Evolutionary conservation across 2,329 filamentous ascomycete genomes (phyloP), one percentile per base, ranked within the genome.

Genomic region (Scytalidium sp.): DNA sequence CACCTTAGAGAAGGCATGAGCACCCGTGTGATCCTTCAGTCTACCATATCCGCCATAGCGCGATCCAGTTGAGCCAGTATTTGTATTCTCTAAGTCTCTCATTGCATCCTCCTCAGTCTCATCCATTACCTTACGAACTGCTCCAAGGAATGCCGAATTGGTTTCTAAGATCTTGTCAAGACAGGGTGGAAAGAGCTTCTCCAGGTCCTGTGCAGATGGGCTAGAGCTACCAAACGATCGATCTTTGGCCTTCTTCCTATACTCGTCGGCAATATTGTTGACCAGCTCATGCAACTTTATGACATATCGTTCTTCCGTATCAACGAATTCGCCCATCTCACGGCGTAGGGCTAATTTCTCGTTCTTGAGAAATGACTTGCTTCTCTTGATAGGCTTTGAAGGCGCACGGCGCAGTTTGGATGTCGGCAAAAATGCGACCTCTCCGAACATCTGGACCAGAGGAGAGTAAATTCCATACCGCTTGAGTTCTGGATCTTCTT

Each of bases 261-360:
- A 92, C 54, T 95, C 88, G 48, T 83, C 81, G 21, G 90, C 90
- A 23, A 97, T 83, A 51, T 86, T 83, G 55, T 88, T 83, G 40
- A 96, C 87, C 52, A 99, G 72, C 57, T 94, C 88, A 54, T 88
- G 83, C 50, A 99, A 71, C 67, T 97, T 97, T 60, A 81, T 79
- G 40, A 99, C 90, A 68, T 97, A 99, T 67, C 90, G 86, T 65
- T 94, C 90, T 67, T 99, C 94, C 0, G 94, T 99, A 61, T 96
- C 89, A 27, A 97, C 82, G 52, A 97, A 73, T 67, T 99, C 94
- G 51, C 83, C 85, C 77, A 99, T 85, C 67, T 96, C 93, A 68
- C 92, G 87, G 39, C 92, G 84, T 57, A 97, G 73, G 46, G 88
- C 87, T 58, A 91, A 80, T 64, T 96, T 95, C 63, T 97, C 90